Base-by-base conservation (phyloP, 2,329 filamentous ascomycete species). In the Cytospora schulzeri region DNA sequence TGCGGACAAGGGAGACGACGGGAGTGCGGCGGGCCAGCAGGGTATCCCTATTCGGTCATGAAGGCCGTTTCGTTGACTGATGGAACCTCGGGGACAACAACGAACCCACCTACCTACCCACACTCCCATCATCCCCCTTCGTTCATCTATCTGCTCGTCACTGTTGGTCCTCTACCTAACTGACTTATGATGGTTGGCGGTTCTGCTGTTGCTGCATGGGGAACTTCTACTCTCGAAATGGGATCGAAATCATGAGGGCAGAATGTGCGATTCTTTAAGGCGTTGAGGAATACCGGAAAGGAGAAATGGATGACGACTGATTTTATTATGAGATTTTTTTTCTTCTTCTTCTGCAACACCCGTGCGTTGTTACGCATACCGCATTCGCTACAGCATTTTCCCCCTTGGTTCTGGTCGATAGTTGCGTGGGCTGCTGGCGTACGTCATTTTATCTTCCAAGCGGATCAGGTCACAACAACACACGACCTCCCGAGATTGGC, bases 1-100 rank as follows among this genome's bases (percentile, higher is more conserved):
- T 11, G 35, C 79, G 57, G 79, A 79, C 66, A 73, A 57, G 26
- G 58, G 48, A 17, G 51, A 66, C 35, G 51, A 66, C 35, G 55
- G 41, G 26, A 52, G 54, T 24, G 53, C 29, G 28, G 60, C 67
- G 7, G 82, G 52, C 24, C 60, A 62, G 60, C 62, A 85, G 70
- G 83, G 81, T 51, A 88, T 91, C 66, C 87, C 88, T 24, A 90
- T 90, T 71, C 83, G 87, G 70, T 83, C 85, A 82, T 90, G 79
- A 28, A 11, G 24, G n/a, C n/a, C n/a, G n/a, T n/a, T n/a, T n/a
- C n/a, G n/a, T n/a, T n/a, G n/a, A n/a, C 8, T n/a, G 45, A 19
- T 38, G 62, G 33, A 45, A 53, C 3, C 11, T 15, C 35, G 58
- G 45, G 33, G 31, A 14, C 45, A 35, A 35, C 45, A 22, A 24